Conservation (phyloP, 2,329 filamentous ascomycete genomes). For the Phyllosticta citrichinensis region DNA sequence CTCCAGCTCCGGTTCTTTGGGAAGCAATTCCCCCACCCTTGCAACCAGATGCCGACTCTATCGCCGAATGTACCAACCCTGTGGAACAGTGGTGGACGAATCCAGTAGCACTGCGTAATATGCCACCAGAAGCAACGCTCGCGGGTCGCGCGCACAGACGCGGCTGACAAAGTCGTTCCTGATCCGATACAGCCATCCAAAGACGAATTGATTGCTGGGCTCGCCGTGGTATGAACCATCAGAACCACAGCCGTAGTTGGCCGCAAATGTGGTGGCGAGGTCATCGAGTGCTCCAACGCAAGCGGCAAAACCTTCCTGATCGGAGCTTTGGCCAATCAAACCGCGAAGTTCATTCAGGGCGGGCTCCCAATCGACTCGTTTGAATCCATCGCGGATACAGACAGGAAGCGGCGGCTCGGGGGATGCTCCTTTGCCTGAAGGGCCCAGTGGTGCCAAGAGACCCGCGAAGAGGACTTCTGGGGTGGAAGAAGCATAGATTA, state of each 20-base stretch:
- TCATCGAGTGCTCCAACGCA: not conserved
- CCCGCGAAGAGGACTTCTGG: not conserved
- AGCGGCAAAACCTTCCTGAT: not conserved
- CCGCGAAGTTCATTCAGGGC: not conserved
- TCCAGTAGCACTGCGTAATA: not conserved
- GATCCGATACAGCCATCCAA: not conserved
- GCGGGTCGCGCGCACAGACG: not conserved
- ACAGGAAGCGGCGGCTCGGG: not conserved
- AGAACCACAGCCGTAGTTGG: not conserved
- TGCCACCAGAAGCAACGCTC: not conserved
- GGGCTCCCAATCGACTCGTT: not conserved
- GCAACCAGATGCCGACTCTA: not conserved
- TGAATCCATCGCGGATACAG: not conserved
- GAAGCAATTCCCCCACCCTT: not conserved
- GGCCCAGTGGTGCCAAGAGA: not conserved
- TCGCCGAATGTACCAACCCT: not conserved
- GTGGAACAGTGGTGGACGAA: not conserved
- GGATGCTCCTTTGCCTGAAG: not conserved
- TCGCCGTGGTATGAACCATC: not conserved
- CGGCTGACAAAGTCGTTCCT: not conserved
- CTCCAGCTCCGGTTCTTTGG: not conserved
- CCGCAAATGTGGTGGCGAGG: not conserved
- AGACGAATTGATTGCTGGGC: not conserved
- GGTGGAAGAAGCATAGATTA: not conserved
- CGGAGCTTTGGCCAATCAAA: not conserved